These are phyloP conservation scores for Fraxinus quadrangulata DNA, from an alignment of 257 asterid genomes.

Conservation along the genomic window DNA sequence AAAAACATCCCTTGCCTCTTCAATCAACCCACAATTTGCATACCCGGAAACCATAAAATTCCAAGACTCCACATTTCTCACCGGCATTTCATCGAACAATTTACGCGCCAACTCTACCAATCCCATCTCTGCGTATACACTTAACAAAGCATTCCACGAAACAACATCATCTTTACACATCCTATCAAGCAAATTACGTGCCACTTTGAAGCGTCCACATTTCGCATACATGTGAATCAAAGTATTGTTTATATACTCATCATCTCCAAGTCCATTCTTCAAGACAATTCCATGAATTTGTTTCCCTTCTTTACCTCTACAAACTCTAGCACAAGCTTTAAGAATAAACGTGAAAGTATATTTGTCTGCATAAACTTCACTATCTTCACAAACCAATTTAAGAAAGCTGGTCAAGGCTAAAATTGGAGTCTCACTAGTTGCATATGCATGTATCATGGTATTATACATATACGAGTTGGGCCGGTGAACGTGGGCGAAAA, in stretches of 20 bases:
- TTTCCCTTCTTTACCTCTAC: constrained; percentile 24
- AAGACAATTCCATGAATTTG: constrained; percentile 35
- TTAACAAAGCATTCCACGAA: constrained; percentile 42
- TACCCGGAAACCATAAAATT: constrained; percentile 43
- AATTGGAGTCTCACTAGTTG: constrained; percentile 31
- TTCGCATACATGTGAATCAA: constrained; percentile 39
- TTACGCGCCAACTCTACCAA: constrained; percentile 30
- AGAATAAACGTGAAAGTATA: constrained; percentile 42
- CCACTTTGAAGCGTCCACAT: constrained; percentile 34
- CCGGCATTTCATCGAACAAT: constrained; percentile 43
- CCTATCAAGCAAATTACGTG: constrained; percentile 32
- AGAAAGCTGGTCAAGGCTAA: constrained; percentile 30
- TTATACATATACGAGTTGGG: constrained; percentile 42
- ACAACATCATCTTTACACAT: constrained; percentile 28
- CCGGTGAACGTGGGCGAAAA: constrained; percentile 30
- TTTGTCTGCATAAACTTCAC: constrained; percentile 31
- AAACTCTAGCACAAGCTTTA: constrained; percentile 41
- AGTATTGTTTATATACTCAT: constrained; percentile 38
- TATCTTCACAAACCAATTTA: constrained; percentile 27
- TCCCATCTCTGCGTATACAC: constrained; percentile 36
- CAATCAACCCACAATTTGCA: constrained; percentile 32
- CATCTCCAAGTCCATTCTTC: constrained; percentile 32
- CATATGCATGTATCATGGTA: constrained; percentile 38
- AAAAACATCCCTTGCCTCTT: constrained; percentile 40
- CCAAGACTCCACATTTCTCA: constrained; percentile 42